These are phyloP conservation scores for Coffea humblotiana DNA, from an alignment of 305 asterid species.

Conservation along the genomic window DNA sequence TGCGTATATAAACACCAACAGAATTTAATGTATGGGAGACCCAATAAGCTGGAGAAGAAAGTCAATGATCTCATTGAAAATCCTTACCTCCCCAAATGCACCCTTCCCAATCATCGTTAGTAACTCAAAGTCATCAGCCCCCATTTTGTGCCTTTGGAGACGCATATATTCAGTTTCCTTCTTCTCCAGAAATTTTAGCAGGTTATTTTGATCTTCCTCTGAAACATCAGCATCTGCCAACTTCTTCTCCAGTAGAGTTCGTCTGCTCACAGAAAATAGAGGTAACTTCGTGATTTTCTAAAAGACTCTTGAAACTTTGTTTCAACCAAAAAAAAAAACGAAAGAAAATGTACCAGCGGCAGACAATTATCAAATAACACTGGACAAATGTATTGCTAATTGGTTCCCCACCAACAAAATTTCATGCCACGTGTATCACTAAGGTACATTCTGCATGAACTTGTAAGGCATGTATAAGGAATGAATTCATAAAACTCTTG, in stretches of 20 bases:
- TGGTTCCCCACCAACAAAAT: not conserved
- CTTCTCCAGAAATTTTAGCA: constrained; percentile 68
- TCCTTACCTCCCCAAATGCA: constrained; percentile 83
- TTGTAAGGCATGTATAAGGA: not conserved
- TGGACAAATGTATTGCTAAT: not conserved
- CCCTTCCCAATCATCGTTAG: constrained; percentile 90
- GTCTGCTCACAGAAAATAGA: constrained; percentile 38
- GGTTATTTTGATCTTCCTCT: constrained; percentile 78
- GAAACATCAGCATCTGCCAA: constrained; percentile 85
- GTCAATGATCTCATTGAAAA: constrained; percentile 2
- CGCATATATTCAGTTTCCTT: constrained; percentile 94
- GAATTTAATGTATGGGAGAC: not conserved
- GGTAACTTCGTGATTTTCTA: not conserved
- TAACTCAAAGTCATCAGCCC: constrained; percentile 84
- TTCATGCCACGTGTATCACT: not conserved
- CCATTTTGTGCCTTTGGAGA: constrained; percentile 89
- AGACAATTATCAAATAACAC: not conserved
- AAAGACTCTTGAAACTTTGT: not conserved
- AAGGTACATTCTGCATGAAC: not conserved
- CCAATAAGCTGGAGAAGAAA: constrained; percentile 14
- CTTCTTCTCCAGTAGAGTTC: constrained; percentile 66
- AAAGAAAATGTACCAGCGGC: not conserved
- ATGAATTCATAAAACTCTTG: not conserved
- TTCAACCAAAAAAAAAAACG: not conserved
- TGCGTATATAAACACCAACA: not conserved